These are phyloP conservation scores for Amaranthus palmeri DNA, from an alignment of 148 eudicot genomes.

Conservation along the genomic window DNA sequence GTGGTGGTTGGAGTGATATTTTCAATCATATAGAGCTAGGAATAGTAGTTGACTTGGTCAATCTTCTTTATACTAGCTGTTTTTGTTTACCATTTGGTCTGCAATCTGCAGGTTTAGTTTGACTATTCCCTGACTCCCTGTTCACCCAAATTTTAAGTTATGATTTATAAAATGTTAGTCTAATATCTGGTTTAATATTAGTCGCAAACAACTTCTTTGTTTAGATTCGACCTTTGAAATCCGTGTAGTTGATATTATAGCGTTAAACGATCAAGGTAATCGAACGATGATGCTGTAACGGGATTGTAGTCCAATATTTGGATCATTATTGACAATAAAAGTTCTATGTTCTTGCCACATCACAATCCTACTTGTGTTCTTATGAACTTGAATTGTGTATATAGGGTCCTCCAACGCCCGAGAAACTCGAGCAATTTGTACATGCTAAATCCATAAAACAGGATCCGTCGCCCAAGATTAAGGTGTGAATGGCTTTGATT, in stretches of 20 bases:
- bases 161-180: too few relatives aligned
- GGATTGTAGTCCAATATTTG: too few relatives aligned
- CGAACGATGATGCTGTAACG: too few relatives aligned
- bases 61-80: background rate
- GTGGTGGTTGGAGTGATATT: slow-evolving; percentile 15
- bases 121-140: background rate
- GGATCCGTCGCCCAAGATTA: slow-evolving; percentile 35
- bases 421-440: slow-evolving; percentile 55
- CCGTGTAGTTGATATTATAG: too few relatives aligned
- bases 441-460: slow-evolving; percentile 37
- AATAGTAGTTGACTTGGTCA: slow-evolving; percentile 12
- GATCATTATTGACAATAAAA: too few relatives aligned
- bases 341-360: too few relatives aligned
- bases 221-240: too few relatives aligned
- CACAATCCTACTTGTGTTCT: background rate
- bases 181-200: too few relatives aligned
- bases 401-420: slow-evolving; percentile 85
- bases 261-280: too few relatives aligned
- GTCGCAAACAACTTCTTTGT: too few relatives aligned
- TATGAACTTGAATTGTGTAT: slow-evolving; percentile 2
- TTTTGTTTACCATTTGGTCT: background rate
- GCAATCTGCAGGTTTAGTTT: slow-evolving; percentile 3
- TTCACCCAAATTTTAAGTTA: background rate
- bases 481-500: slow-evolving; percentile 29
- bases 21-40: background rate